These are phyloP conservation scores for Ganoderma resinaceum DNA, from an alignment of 1,284 basidiomycete genomes.

Conservation along the genomic window DNA sequence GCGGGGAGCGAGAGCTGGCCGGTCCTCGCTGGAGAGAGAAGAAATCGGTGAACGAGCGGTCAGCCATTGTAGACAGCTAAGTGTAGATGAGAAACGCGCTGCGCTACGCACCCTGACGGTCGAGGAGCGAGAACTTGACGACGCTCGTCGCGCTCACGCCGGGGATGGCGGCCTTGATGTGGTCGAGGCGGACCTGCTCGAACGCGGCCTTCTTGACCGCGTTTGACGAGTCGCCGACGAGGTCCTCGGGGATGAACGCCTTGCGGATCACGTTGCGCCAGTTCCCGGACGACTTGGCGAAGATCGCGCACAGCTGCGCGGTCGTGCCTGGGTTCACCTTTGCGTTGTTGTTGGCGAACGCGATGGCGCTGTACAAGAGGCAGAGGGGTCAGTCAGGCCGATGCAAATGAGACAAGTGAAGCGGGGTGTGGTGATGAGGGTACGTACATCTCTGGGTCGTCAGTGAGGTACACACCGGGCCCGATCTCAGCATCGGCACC, in stretches of 20 bases:
- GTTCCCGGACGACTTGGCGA: slow-evolving; percentile 3
- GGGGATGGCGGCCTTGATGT: not conserved
- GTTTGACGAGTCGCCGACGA: slow-evolving; percentile 3
- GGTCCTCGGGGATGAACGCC: slow-evolving; percentile 4
- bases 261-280: slow-evolving; percentile 1
- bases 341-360: slow-evolving; percentile 1
- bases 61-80: not conserved
- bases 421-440: too few relatives aligned
- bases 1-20: slow-evolving; percentile 1
- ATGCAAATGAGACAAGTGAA: too few relatives aligned
- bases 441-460: slow-evolving; percentile 7
- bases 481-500: slow-evolving; percentile 3
- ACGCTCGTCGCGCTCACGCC: slow-evolving; percentile 1
- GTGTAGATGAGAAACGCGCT: too few relatives aligned
- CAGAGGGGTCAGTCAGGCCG: not conserved
- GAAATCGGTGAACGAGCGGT: too few relatives aligned
- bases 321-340: not conserved
- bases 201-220: not conserved
- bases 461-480: not conserved
- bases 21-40: not conserved
- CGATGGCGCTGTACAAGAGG: not conserved
- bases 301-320: slow-evolving; percentile 3
- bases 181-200: not conserved
- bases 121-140: slow-evolving; percentile 5
- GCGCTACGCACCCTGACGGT: not conserved